Conservation (phyloP, 2,329 filamentous ascomycete genomes). For the Botrytis sinoallii region DNA sequence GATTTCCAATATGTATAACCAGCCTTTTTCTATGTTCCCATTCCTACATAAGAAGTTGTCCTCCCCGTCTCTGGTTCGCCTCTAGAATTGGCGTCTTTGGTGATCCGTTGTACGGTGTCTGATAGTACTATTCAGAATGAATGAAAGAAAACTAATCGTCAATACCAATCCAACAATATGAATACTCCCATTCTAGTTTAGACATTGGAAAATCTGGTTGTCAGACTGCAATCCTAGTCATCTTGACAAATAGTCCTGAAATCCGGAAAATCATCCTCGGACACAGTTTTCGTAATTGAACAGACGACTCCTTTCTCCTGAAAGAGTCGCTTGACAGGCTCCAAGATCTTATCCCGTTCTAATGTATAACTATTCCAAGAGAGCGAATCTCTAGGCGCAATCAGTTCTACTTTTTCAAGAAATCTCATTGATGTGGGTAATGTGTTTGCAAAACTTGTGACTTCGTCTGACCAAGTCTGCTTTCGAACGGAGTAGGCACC, state of each 20-base stretch:
- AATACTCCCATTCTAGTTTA: background rate
- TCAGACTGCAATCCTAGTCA: background rate
- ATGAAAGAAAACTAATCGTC: background rate
- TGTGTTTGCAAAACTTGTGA: background rate
- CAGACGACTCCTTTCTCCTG: background rate
- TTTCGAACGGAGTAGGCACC: background rate
- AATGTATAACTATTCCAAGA: background rate
- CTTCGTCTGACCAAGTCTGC: background rate
- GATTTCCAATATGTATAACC: background rate
- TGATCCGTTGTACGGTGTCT: background rate
- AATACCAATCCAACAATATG: too few species aligned
- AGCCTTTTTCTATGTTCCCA: background rate
- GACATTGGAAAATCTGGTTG: background rate
- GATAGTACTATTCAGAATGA: background rate
- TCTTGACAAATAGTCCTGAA: background rate
- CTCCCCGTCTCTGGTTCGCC: background rate
- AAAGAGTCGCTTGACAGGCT: background rate
- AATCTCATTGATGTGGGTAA: background rate
- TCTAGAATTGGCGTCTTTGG: background rate
- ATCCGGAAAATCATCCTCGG: background rate
- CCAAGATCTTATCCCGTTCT: background rate
- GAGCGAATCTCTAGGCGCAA: background rate
- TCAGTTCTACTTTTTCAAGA: background rate
- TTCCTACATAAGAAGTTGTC: background rate
- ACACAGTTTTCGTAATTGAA: rapidly evolving